A percentile compares a stretch with the other conserved stretches of the same genome.
phyloP scores from a whole-genome alignment of 768 basidiomycete genomes.

The Rhodotorula babjevae region DNA sequence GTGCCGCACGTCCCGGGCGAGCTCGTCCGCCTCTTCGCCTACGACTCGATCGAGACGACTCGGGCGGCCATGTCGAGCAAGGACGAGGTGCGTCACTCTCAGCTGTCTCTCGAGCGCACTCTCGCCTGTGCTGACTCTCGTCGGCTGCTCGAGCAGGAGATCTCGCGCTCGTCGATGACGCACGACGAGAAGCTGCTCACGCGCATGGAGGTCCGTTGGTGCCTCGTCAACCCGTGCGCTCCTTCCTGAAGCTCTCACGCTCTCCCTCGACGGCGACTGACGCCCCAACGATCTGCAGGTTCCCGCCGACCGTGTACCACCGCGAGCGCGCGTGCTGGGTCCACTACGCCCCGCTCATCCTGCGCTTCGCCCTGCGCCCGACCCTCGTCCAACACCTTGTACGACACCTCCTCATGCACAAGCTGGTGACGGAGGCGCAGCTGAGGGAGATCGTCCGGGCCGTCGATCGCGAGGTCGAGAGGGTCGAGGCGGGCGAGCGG shows the following conservation, averaged over 20 bases:
- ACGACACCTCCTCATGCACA: not conserved
- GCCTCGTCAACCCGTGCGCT: slow-evolving; percentile 20
- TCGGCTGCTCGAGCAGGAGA: no score
- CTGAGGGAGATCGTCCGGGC: not conserved
- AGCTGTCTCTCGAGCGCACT: no score
- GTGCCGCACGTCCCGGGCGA: not conserved
- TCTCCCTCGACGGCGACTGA: no score
- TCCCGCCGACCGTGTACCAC: not conserved
- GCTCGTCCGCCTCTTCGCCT: not conserved
- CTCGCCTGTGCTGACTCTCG: no score
- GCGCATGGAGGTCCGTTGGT: slow-evolving; percentile 1
- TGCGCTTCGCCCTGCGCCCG: slow-evolving; percentile 8
- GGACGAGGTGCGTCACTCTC: slow-evolving; percentile 10
- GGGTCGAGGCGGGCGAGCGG: not conserved
- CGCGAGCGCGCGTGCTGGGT: slow-evolving; percentile 19
- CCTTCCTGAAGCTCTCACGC: no score
- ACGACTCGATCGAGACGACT: not conserved
- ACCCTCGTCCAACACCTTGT: slow-evolving; percentile 4
- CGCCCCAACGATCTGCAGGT: no score
- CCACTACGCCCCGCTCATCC: slow-evolving; percentile 12
- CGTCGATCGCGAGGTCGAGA: not conserved
- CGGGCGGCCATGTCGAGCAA: not conserved
- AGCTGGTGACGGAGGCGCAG: not conserved
- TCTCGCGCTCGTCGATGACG: not conserved
- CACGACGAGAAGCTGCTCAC: not conserved